Base-by-base conservation (phyloP, 306 rosid species). In the Vigna nakashimae region DNA sequence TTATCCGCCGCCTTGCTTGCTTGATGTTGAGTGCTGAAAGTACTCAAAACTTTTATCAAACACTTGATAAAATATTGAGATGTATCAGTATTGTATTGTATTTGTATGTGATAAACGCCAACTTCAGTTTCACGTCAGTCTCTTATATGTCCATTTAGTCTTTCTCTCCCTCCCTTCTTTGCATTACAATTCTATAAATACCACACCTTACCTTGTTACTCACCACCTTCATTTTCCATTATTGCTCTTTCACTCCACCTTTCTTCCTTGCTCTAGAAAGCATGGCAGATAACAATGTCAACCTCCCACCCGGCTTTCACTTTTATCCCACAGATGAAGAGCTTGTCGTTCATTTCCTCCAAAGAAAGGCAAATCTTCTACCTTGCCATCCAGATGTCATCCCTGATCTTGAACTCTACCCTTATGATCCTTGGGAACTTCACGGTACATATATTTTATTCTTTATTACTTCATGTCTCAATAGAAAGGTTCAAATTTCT, bases 331-430 rank as follows among this genome's bases (percentile, higher is more conserved):
- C 97, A 0, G 99, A 95, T 60, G 99, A 95, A 90, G 99, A 95
- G 62, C 98, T 95, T 30, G 87, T 95, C 0, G 97, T 91, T 45
- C 97, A 95, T 82, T 95, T 95, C 69, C 99, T 95, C 79, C 96
- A 91, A 22, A 90, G 99, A 42, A 95, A 91, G 78, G 98, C 91
- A 2, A 74, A 93, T 24, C 95, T 92, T 69, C 71, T 95, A 6
- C 99, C 99, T 18, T 91, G 91, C 73, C 98, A 95, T 51, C 99
- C 99, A 0, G 99, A 95, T 24, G 96, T 92, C 86, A 92, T 95
- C 45, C 99, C 99, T 75, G 99, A 95, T 79, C 99, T 95, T 78
- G 89, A 87, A 34, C 98, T 91, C 81, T 90, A 77, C 71, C 89
- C 94, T 0, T 88, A 83, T 59, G 94, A 95, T 76, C 99, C 99